A percentile compares a stretch with the other conserved stretches of the same genome.
phyloP scores from a whole-genome alignment of 1,284 basidiomycete species.

The Papiliotrema flavescens region DNA sequence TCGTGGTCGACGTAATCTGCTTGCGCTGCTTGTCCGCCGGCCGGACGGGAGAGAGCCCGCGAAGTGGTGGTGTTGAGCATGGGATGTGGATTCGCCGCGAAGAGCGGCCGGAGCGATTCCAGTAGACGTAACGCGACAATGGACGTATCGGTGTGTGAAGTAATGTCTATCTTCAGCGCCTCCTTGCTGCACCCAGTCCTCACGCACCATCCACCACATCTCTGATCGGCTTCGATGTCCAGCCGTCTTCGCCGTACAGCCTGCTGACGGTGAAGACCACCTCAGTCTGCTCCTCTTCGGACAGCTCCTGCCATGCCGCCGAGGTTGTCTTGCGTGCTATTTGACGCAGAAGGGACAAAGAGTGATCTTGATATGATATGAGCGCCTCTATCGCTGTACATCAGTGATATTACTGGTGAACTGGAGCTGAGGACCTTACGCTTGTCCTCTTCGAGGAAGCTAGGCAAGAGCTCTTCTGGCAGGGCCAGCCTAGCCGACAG shows the following conservation, averaged over 20 bases:
- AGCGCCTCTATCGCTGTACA: conserved; percentile 9
- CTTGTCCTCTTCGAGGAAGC: conserved; percentile 19
- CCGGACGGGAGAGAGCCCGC: conserved; percentile 24
- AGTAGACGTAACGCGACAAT: conserved; percentile 20
- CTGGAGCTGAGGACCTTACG: conserved; percentile 8
- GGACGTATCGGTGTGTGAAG: conserved; percentile 1
- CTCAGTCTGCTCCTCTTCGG: conserved; percentile 22
- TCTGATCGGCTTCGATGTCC: conserved; percentile 22
- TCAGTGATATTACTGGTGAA: neutral
- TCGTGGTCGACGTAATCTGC: conserved; percentile 32
- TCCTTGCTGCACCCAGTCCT: too few relatives aligned
- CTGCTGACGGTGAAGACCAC: conserved; percentile 20
- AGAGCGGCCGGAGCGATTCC: conserved; percentile 20
- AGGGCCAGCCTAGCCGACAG: conserved; percentile 19
- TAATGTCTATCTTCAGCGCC: conserved; percentile 11
- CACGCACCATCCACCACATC: conserved; percentile 21
- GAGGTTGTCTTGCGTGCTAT: conserved; percentile 6
- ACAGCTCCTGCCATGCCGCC: conserved; percentile 17
- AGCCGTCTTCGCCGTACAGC: conserved; percentile 29
- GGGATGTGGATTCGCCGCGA: conserved; percentile 31
- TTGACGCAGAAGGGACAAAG: conserved; percentile 7
- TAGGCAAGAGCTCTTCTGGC: conserved; percentile 26
- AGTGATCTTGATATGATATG: conserved; percentile 8
- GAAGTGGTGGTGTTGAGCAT: conserved; percentile 22
- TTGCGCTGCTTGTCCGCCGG: conserved; percentile 25